Evolutionary conservation across 257 asterid genomes (phyloP), one percentile per base, ranked within the genome.

Genomic region (Salvia miltiorrhiza): DNA sequence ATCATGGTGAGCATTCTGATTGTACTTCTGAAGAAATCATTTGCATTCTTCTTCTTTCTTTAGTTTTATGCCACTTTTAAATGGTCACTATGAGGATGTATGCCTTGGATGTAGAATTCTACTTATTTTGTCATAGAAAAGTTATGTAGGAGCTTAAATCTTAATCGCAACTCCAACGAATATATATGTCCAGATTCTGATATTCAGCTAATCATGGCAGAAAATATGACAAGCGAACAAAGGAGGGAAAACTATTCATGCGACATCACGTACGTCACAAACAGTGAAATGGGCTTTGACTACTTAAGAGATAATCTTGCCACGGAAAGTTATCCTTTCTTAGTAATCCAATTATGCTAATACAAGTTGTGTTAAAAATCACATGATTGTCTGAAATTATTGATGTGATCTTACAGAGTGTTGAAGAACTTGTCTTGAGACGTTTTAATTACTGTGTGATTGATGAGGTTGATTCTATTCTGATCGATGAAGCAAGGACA

Each of bases 401-500:
- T 58, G 5, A 66, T 45, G 76, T 79, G 59, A 75, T 76, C 81
- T 56, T 87, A 73, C 97, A 93, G 99, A 90, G 84, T 14, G 87
- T 89, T 69, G 93, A 86, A 74, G 99, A 93, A 83, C 97, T 93
- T 79, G 99, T 90, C 66, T 50, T 93, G 90, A 83, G 97, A 81
- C 83, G 78, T 66, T 93, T 93, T 80, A 86, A 80, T 72, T 93
- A 86, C 83, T 93, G 97, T 63, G 97, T 93, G 77, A 93, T 93
- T 60, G 99, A 93, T 77, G 99, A 93, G 92, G 99, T 93, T 75
- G 99, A 93, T 80, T 93, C 99, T 50, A 87, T 93, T 80, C 92
- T 93, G 65, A 87, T 90, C 75, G 99, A 93, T 82, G 99, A 93
- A 85, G 99, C 99, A 79, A 90, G 99, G 84, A 90, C 97, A 65